These are phyloP conservation scores for Gilbertella persicaria DNA, from an alignment of 371 early-diverging fungal genomes.

Conservation along the genomic window DNA sequence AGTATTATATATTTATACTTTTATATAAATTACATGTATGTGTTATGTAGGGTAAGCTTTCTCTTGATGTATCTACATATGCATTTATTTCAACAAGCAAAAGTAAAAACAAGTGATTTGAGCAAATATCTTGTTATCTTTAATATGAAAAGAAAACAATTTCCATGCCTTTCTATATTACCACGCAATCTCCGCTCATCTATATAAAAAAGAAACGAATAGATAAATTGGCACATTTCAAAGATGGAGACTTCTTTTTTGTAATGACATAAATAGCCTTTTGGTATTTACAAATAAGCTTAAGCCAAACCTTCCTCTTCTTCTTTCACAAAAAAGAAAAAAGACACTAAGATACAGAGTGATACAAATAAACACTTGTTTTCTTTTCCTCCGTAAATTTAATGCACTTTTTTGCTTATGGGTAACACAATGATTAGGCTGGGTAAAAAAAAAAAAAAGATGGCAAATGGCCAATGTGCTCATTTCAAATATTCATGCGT, in stretches of 20 bases:
- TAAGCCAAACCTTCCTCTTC: no score
- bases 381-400: neutral
- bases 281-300: neutral
- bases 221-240: no score
- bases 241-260: no score
- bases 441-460: neutral
- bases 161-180: neutral
- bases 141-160: neutral
- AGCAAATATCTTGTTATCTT: neutral
- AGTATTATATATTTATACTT: neutral
- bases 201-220: no score
- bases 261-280: neutral
- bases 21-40: no score
- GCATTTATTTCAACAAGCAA: no score
- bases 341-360: neutral
- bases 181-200: neutral
- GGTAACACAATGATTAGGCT: neutral
- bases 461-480: neutral
- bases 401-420: neutral
- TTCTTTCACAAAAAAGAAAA: no score
- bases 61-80: no score
- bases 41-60: no score
- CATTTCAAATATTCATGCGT: no score
- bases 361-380: neutral
- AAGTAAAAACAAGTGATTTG: no score